Evolutionary conservation across 805 yeast species (phyloP), one percentile per base, ranked within the genome.

Genomic region (Wickerhamiella cacticola): DNA sequence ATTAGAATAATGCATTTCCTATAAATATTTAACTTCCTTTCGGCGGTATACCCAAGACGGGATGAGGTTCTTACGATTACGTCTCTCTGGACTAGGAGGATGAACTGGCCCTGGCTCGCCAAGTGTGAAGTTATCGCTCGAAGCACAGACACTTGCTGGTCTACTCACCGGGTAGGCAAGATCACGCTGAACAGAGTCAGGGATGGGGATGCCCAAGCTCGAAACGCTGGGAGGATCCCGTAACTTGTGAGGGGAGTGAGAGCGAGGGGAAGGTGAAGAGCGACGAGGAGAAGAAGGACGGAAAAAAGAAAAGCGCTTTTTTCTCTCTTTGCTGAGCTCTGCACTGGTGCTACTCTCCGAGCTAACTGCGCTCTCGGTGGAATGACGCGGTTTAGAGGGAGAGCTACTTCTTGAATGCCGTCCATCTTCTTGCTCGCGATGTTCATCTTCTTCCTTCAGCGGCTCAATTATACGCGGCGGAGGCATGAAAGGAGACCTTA

Each of bases 361-460:
- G n/a, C n/a, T n/a, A n/a, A n/a, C 19, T 31, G n/a, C 36, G 19
- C 36, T 31, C 19, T 31, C 36, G n/a, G 36, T 31, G 18, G 36
- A 31, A 19, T 19, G 6, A 15, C 36, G 36, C 15, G 9, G 36
- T 15, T 31, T 31, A 19, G 36, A 19, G 36, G 36, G 36, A 5
- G 36, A 18, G 19, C 36, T 31, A 31, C n/a, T 31, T n/a, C 36
- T 31, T 4, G 19, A 10, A 9, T 15, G 36, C 16, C 16, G n/a
- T 4, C 5, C 19, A n/a, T 31, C 36, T 4, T 31, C 36, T 9
- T 19, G 36, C 10, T 31, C 36, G 19, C 36, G 36, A 23, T 55
- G 55, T 26, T 52, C 58, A n/a, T 52, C 56, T 35, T 54, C 61
- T 36, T 57, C 61, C n/a, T 45, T 50, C 10, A 57, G 58, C 16